Base-by-base conservation (phyloP, 2,329 filamentous ascomycete genomes). In the Myrmaecium sp. region DNA sequence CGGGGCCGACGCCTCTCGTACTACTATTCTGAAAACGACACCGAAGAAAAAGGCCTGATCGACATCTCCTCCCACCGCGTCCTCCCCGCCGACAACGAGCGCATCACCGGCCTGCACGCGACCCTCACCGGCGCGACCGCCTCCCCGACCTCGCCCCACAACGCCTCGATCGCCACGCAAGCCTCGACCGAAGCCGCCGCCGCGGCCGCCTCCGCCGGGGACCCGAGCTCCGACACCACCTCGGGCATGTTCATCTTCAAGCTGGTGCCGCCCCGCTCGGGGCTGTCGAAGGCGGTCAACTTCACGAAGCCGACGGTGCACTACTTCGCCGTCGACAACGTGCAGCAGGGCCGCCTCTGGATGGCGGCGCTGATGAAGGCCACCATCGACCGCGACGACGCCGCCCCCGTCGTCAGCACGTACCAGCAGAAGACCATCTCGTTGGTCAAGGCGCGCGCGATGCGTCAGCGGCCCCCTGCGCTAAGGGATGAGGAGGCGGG, bases 311-410 rank as follows among this genome's bases (percentile, higher is more conserved):
- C 89, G 4, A 89, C 83, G 6, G 80, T 94, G 20, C 89, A 98
- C 51, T 95, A 94, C 51, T 98, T 98, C 51, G 89, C 91, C 4
- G 83, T 94, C 13, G 84, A 91, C 27, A 93, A 78, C 41, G 60
- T 94, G 31, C 73, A 81, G 41, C 72, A 89, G 45, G 89, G 89
- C 10, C 73, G 89, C 8, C 59, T 91, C 21, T 98, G 89, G 89
- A 98, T 98, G 89, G 89, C 83, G 4, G 89, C 89, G 5, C 59
- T 98, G 27, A 92, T 98, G 81, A 98, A 98, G 57, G 89, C 89
- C 7, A 98, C 89, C 2, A 98, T 98, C 41, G 86, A 95, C 46
- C 76, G 86, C 33, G 89, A 98, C 39, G 57, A 69, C 42, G 68
- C 68, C 4, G 68, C 77, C 33, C 69, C 76, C 6, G 74, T 93